Percentiles rank a stretch among this genome's conserved stretches.
Evolutionary conservation across 2,329 filamentous ascomycete genomes (phyloP).

Genomic region (Epichloe glyceriae): DNA sequence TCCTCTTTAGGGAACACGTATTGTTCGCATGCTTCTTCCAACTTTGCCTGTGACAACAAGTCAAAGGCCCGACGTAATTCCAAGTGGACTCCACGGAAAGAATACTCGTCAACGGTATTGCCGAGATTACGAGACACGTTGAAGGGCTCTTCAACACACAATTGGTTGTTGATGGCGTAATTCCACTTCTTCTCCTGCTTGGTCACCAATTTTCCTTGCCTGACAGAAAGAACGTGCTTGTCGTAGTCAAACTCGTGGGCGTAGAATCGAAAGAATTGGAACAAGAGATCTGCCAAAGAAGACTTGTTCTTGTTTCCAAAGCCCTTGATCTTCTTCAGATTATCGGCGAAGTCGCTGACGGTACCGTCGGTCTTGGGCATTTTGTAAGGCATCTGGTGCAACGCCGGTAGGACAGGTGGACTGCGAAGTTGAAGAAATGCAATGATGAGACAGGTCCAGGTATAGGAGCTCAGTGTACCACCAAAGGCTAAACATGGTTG

Average conservation of each 20-base stretch:
- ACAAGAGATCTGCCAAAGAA: slow-evolving; percentile 72
- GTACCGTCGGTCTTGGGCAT: slow-evolving; percentile 47
- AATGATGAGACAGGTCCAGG: slow-evolving; percentile 97
- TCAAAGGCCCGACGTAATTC: slow-evolving; percentile 85
- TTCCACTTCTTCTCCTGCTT: slow-evolving; percentile 87
- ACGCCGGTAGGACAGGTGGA: slow-evolving; percentile 69
- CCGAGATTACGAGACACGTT: slow-evolving; percentile 80
- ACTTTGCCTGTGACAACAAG: slow-evolving; percentile 61
- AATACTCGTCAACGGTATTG: slow-evolving; percentile 91
- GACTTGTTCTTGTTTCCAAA: slow-evolving; percentile 74
- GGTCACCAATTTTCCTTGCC: slow-evolving; percentile 62
- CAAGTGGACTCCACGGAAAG: slow-evolving; percentile 79
- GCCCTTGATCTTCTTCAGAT: slow-evolving; percentile 58
- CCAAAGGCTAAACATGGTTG: slow-evolving; percentile 53
- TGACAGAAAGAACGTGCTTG: slow-evolving; percentile 70
- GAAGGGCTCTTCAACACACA: slow-evolving; percentile 96
- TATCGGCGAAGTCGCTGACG: slow-evolving; percentile 72
- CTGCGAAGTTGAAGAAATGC: slow-evolving; percentile 84
- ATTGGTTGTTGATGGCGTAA: slow-evolving; percentile 61
- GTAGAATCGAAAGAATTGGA: slow-evolving; percentile 91
- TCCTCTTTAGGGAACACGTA: slow-evolving; percentile 83
- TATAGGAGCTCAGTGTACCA: slow-evolving; percentile 92
- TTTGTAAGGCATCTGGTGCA: slow-evolving; percentile 54
- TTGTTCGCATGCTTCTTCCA: slow-evolving; percentile 75
- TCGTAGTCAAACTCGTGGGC: slow-evolving; percentile 89